Evolutionary conservation across 805 yeast genomes (phyloP).

Genomic region (Nakazawaea pomicola): DNA sequence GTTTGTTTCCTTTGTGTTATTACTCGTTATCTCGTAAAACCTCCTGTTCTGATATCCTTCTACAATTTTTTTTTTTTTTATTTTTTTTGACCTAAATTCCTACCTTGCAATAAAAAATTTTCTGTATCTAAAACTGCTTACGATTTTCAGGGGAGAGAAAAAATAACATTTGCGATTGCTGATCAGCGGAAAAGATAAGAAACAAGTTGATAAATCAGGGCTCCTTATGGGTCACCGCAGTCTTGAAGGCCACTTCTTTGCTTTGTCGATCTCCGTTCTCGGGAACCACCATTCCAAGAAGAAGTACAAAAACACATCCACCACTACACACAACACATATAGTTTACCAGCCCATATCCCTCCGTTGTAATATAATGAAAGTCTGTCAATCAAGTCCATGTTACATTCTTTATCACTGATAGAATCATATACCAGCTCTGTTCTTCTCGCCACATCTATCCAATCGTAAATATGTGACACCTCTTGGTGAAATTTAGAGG

Average conservation of each 20-base stretch:
- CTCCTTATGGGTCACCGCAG: too few relatives aligned
- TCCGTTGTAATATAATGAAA: slow-evolving; percentile 61
- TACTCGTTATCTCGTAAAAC: too few relatives aligned
- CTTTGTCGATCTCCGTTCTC: slow-evolving; percentile 60
- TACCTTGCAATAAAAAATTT: too few relatives aligned
- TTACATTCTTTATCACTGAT: slow-evolving; percentile 22
- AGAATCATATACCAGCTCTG: slow-evolving; percentile 73
- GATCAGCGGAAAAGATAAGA: too few relatives aligned
- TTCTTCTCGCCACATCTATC: slow-evolving; percentile 81
- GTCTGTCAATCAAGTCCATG: slow-evolving; percentile 47
- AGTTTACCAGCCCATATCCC: slow-evolving; percentile 85
- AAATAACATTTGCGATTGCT: too few relatives aligned
- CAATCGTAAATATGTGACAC: slow-evolving; percentile 85
- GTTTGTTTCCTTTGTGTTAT: too few relatives aligned
- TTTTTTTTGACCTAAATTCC: too few relatives aligned
- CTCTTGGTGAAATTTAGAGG: slow-evolving; percentile 71
- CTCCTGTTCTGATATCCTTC: too few relatives aligned
- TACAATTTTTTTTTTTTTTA: too few relatives aligned
- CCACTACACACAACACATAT: slow-evolving; percentile 73
- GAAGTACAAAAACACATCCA: slow-evolving; percentile 63
- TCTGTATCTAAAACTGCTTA: too few relatives aligned
- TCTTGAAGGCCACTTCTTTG: slow-evolving; percentile 71
- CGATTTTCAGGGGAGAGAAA: too few relatives aligned
- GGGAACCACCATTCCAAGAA: slow-evolving; percentile 74
- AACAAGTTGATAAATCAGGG: too few relatives aligned